Evolutionary conservation across 495 filamentous ascomycete species (phyloP).

Genomic region (Xylaria palmicola): DNA sequence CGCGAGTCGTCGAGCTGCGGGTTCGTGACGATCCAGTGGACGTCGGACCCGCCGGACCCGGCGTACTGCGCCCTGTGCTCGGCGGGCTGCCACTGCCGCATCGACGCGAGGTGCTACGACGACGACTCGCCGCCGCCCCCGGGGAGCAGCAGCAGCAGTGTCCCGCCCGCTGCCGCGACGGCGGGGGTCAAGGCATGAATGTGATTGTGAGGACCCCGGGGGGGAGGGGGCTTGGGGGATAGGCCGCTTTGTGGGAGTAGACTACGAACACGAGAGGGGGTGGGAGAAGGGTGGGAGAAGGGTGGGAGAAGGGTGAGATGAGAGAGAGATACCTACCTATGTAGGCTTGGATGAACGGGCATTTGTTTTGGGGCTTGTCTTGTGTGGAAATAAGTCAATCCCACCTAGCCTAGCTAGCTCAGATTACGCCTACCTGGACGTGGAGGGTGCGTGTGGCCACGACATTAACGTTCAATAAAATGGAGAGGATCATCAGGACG

Average conservation of each 20-base stretch:
- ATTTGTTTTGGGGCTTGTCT: not conserved
- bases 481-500: not conserved
- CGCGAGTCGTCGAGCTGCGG: conserved; percentile 24
- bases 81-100: conserved; percentile 20
- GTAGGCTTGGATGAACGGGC: not conserved
- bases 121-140: conserved; percentile 12
- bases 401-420: too few relatives aligned
- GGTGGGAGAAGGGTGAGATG: not conserved
- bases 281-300: too few relatives aligned
- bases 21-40: conserved; percentile 17
- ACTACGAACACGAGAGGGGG: not conserved
- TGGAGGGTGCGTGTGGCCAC: not conserved
- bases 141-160: conserved; percentile 11
- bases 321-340: not conserved
- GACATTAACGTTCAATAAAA: too few relatives aligned
- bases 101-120: conserved; percentile 23
- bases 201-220: too few relatives aligned
- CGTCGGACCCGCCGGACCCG: conserved; percentile 16
- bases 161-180: not conserved
- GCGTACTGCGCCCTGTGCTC: conserved; percentile 18
- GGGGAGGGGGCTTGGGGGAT: too few relatives aligned
- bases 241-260: too few relatives aligned
- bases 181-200: too few relatives aligned
- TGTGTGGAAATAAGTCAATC: too few relatives aligned
- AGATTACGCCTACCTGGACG: not conserved